These are phyloP conservation scores for Imleria badia DNA, from an alignment of 768 basidiomycete species.

Conservation along the genomic window DNA sequence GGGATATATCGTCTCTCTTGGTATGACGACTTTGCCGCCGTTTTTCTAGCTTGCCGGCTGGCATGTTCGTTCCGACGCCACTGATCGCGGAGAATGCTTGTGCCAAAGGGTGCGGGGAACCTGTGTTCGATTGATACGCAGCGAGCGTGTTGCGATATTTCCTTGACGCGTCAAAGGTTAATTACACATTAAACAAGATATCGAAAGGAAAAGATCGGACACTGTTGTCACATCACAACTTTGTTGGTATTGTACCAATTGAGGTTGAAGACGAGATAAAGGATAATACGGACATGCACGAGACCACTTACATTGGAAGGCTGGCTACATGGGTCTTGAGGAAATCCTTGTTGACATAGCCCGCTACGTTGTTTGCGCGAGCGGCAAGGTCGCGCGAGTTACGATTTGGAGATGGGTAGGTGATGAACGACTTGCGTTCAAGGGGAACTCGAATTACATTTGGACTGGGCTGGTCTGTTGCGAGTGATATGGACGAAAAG, in stretches of 20 bases:
- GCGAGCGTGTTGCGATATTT: slow-evolving; percentile 44
- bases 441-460: slow-evolving; percentile 22
- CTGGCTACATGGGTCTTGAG: slow-evolving; percentile 16
- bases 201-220: neutral
- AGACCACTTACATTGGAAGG: slow-evolving; percentile 20
- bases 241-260: neutral
- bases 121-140: slow-evolving; percentile 47
- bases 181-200: neutral
- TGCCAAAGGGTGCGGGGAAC: slow-evolving; percentile 36
- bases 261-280: neutral
- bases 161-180: slow-evolving; percentile 25
- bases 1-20: slow-evolving; percentile 32
- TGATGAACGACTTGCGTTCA: slow-evolving; percentile 19
- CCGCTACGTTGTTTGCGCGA: neutral
- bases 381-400: neutral
- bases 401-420: neutral
- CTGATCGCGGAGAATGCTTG: slow-evolving; percentile 8
- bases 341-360: slow-evolving; percentile 5
- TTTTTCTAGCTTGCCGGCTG: slow-evolving; percentile 4
- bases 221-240: neutral
- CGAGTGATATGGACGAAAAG: slow-evolving; percentile 11
- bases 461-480: neutral
- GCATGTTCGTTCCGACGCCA: neutral
- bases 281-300: neutral
- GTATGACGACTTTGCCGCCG: slow-evolving; percentile 7